Evolutionary conservation across 495 filamentous ascomycete species (phyloP).

Genomic region (Usnea hakonensis): DNA sequence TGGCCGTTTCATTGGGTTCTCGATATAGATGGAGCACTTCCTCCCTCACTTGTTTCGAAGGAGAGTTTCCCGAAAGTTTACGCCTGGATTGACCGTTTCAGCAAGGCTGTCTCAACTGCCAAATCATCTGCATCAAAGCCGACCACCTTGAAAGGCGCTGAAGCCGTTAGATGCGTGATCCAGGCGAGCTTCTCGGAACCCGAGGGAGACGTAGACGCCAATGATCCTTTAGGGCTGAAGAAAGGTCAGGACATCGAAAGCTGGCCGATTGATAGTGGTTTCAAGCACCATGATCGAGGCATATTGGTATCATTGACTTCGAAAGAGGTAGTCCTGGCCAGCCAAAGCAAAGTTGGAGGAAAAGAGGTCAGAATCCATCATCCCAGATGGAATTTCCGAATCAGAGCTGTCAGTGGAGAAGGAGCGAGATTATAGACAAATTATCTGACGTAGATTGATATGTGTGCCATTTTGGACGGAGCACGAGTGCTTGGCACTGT

Average conservation of each 20-base stretch:
- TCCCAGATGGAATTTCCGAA: conserved; percentile 48
- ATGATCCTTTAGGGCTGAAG: conserved; percentile 37
- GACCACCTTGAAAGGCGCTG: conserved; percentile 37
- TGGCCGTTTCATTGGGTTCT: conserved; percentile 56
- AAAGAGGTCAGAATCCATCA: conserved; percentile 45
- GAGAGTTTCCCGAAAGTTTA: conserved; percentile 44
- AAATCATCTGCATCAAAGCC: conserved; percentile 27
- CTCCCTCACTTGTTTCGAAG: conserved; percentile 33
- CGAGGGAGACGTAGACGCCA: conserved; percentile 30
- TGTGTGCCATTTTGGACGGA: neutral
- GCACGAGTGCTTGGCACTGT: neutral
- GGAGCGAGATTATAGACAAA: conserved; percentile 14
- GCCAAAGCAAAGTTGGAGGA: conserved; percentile 29
- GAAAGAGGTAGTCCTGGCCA: conserved; percentile 46
- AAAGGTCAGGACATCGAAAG: conserved; percentile 44
- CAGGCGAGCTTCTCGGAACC: conserved; percentile 31
- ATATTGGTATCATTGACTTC: conserved; percentile 39
- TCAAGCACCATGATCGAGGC: conserved; percentile 45
- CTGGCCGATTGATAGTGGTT: conserved; percentile 51
- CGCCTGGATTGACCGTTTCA: conserved; percentile 50
- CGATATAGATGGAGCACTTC: conserved; percentile 40
- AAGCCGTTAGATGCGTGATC: conserved; percentile 38
- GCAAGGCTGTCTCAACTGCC: conserved; percentile 26
- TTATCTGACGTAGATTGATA: neutral
- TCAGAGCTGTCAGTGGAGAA: conserved; percentile 27